Evolutionary conservation across 2,329 filamentous ascomycete species (phyloP).

Genomic region (Trichoderma cornu-damae): DNA sequence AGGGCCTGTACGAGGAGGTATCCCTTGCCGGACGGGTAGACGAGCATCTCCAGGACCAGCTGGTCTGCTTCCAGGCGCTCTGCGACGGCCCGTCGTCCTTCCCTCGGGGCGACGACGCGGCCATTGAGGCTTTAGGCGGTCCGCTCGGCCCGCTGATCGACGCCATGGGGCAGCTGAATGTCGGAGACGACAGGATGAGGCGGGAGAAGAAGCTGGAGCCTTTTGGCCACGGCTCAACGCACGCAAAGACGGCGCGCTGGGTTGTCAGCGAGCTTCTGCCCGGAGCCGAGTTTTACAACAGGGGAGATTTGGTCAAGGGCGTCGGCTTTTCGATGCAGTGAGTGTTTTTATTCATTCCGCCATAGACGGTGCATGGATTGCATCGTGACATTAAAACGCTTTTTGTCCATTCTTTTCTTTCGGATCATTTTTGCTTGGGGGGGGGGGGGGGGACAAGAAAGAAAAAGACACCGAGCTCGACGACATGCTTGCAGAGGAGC

Average conservation of each 20-base stretch:
- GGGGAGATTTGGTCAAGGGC: conserved; percentile 47
- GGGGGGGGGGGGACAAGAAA: too few relatives aligned
- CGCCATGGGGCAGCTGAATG: conserved; percentile 29
- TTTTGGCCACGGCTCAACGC: conserved; percentile 52
- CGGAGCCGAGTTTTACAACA: conserved; percentile 44
- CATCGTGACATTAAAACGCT: background rate
- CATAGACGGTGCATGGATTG: too few relatives aligned
- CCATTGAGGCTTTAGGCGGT: conserved; percentile 7
- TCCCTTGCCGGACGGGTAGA: conserved; percentile 46
- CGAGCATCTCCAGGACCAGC: conserved; percentile 55
- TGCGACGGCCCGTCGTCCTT: conserved; percentile 49
- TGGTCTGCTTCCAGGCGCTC: conserved; percentile 56
- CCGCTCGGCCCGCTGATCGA: conserved; percentile 25
- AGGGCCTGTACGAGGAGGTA: conserved; percentile 43
- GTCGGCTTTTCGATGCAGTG: conserved; percentile 30
- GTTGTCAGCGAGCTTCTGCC: conserved; percentile 50
- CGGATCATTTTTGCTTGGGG: too few relatives aligned
- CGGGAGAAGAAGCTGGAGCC: conserved; percentile 45
- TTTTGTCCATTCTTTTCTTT: too few relatives aligned
- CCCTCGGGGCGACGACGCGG: conserved; percentile 27
- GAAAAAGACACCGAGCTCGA: too few relatives aligned
- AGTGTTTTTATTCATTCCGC: background rate
- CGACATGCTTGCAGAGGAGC: too few relatives aligned
- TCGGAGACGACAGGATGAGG: conserved; percentile 28
- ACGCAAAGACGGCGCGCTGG: conserved; percentile 58